Base-by-base conservation (phyloP, 306 rosid species). In the Rosa chinensis region DNA sequence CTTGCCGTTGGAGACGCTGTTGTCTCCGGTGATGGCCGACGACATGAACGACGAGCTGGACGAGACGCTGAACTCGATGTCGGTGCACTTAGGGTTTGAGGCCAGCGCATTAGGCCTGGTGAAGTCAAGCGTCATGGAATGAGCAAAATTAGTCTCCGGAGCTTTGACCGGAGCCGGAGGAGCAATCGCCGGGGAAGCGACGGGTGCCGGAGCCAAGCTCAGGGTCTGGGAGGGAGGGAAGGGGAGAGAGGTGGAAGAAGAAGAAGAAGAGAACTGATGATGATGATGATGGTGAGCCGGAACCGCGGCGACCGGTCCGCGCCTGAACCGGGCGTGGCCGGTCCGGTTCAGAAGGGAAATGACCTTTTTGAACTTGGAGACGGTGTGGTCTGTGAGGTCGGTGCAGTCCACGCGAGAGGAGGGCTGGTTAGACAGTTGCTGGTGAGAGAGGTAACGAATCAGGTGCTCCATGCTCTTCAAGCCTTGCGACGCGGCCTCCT, bases 241-340 rank as follows among this genome's bases (percentile, higher is more conserved):
- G 18, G 42, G 78, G 35, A 52, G 64, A 18, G 82, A 49, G 5
- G 77, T 32, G 37, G 37, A 28, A 28, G 37, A 32, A 32, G 37
- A 32, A 32, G 87, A 66, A 4, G 86, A 80, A 10, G 77, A 23
- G 17, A 78, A 47, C 5, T 28, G 28, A 5, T 52, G 18, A 4
- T 28, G 28, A 5, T 52, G 18, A 4, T 55, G 8, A 25, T 62
- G 37, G 3, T 5, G 37, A 7, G 10, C 67, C 6, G 94, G 94
- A 5, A 87, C 37, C 37, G 37, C 96, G 10, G 25, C 7, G 21
- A 64, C 77, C 6, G 97, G 98, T 6, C 91, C 98, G 23, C 98
- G 95, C 12, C 98, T 81, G 90, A 94, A 94, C n/a, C 98, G 88
- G 80, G 98, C 98, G 69, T 86, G 98, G 25, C 97, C 98, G 70